These are phyloP conservation scores for Pseudopyrenochaeta lycopersici DNA, from an alignment of 2,329 filamentous ascomycete species.

Conservation along the genomic window DNA sequence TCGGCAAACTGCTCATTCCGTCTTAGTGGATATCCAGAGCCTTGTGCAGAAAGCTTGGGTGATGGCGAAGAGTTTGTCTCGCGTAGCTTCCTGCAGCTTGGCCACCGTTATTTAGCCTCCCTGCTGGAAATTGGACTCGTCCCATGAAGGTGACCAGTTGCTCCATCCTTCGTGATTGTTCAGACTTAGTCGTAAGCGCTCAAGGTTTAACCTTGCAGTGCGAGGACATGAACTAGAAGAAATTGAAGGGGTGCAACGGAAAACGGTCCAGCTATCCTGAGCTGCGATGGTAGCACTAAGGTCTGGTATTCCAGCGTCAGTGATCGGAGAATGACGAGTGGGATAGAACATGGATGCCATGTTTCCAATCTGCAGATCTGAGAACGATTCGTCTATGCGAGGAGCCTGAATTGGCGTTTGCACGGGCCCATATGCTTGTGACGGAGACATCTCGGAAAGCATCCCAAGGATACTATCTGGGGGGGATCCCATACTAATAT, in stretches of 20 bases:
- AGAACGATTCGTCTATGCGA: conserved; percentile 57
- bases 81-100: conserved; percentile 63
- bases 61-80: conserved; percentile 76
- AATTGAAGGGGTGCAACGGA: conserved; percentile 61
- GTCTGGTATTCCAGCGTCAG: conserved; percentile 50
- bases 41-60: conserved; percentile 76
- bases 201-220: conserved; percentile 61
- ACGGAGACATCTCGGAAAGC: conserved; percentile 54
- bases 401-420: conserved; percentile 59
- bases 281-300: conserved; percentile 59
- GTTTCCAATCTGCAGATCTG: conserved; percentile 56
- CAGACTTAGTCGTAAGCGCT: conserved; percentile 60
- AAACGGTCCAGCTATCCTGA: conserved; percentile 63
- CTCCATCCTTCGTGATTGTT: conserved; percentile 62
- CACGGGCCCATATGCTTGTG: conserved; percentile 49
- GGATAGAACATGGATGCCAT: conserved; percentile 53
- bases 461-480: conserved; percentile 55
- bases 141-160: conserved; percentile 60
- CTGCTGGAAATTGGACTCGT: conserved; percentile 58
- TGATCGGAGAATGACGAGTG: conserved; percentile 53
- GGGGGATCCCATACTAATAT: conserved; percentile 53
- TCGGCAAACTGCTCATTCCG: conserved; percentile 51
- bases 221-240: conserved; percentile 60
- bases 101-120: conserved; percentile 58
- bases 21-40: conserved; percentile 73